Evolutionary conservation across 1,284 basidiomycete genomes (phyloP).

Genomic region (Coniophora puteana): DNA sequence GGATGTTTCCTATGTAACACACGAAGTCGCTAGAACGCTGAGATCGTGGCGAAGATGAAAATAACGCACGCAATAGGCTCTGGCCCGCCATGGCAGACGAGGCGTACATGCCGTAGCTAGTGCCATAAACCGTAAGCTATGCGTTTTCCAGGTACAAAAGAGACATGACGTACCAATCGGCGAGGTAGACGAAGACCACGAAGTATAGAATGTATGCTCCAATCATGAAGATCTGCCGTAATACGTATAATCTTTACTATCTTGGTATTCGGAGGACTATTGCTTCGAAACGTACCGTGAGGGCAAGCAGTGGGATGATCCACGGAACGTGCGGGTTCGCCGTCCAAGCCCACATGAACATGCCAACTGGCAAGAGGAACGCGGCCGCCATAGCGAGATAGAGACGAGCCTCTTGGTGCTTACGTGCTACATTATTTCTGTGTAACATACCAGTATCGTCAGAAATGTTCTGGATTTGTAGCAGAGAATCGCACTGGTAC

Average conservation of each 20-base stretch:
- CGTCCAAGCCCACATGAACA: slow-evolving; percentile 50
- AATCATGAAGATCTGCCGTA: slow-evolving; percentile 48
- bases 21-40: not conserved
- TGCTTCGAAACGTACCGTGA: slow-evolving; percentile 32
- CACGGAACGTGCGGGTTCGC: slow-evolving; percentile 27
- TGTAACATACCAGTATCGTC: slow-evolving; percentile 7
- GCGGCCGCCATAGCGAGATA: slow-evolving; percentile 55
- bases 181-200: slow-evolving; percentile 67
- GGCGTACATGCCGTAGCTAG: slow-evolving; percentile 69
- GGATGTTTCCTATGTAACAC: slow-evolving; percentile 46
- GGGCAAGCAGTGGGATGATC: slow-evolving; percentile 41
- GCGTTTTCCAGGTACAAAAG: slow-evolving; percentile 1
- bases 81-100: slow-evolving; percentile 78
- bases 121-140: not conserved
- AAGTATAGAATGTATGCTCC: slow-evolving; percentile 61
- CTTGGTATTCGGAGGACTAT: slow-evolving; percentile 31
- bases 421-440: slow-evolving; percentile 29
- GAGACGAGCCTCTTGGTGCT: slow-evolving; percentile 62
- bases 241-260: slow-evolving; percentile 32
- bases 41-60: not conserved
- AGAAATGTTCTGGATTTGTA: slow-evolving; percentile 8
- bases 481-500: slow-evolving; percentile 37
- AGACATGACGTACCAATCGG: slow-evolving; percentile 55
- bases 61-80: slow-evolving; percentile 55
- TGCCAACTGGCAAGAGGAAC: slow-evolving; percentile 46